A percentile compares a stretch with the other conserved stretches of the same genome.
Conservation (phyloP, 805 yeast species). For the Scheffersomyces ergatensis region DNA sequence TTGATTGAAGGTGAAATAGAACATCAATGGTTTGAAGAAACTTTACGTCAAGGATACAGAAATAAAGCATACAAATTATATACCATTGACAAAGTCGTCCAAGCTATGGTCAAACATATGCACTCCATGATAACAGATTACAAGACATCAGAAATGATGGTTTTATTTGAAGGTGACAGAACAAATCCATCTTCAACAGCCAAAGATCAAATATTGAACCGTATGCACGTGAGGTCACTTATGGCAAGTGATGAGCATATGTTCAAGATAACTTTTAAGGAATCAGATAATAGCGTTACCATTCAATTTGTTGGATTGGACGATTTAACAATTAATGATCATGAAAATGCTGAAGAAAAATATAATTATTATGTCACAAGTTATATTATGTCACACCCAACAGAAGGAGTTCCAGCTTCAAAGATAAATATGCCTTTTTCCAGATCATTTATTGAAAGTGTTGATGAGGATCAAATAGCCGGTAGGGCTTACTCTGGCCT, state of each 20-base stretch:
- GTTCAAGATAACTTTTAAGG: slow-evolving; percentile 81
- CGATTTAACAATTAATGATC: slow-evolving; percentile 73
- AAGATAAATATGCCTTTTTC: slow-evolving; percentile 78
- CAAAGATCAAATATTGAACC: slow-evolving; percentile 83
- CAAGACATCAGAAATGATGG: slow-evolving; percentile 75
- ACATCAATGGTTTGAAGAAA: slow-evolving; percentile 93
- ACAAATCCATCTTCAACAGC: slow-evolving; percentile 62
- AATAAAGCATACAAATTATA: slow-evolving; percentile 90
- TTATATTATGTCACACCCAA: slow-evolving; percentile 91
- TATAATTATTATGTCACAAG: slow-evolving; percentile 95
- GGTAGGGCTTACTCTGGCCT: slow-evolving; percentile 69
- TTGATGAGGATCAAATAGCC: slow-evolving; percentile 54
- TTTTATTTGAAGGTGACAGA: slow-evolving; percentile 82
- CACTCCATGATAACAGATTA: slow-evolving; percentile 79
- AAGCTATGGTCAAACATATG: slow-evolving; percentile 69
- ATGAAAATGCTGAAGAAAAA: slow-evolving; percentile 72
- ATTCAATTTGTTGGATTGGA: slow-evolving; percentile 86
- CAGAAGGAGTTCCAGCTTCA: slow-evolving; percentile 88
- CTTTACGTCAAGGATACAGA: slow-evolving; percentile 90
- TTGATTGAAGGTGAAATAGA: slow-evolving; percentile 88
- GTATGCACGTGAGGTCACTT: slow-evolving; percentile 79
- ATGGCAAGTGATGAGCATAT: slow-evolving; percentile 84
- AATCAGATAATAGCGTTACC: slow-evolving; percentile 47
- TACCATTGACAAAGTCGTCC: slow-evolving; percentile 90
- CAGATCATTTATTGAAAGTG: slow-evolving; percentile 52